Evolutionary conservation across 495 filamentous ascomycete species (phyloP), one percentile per base, ranked within the genome.

Genomic region (Barbatosphaeria neglecta): DNA sequence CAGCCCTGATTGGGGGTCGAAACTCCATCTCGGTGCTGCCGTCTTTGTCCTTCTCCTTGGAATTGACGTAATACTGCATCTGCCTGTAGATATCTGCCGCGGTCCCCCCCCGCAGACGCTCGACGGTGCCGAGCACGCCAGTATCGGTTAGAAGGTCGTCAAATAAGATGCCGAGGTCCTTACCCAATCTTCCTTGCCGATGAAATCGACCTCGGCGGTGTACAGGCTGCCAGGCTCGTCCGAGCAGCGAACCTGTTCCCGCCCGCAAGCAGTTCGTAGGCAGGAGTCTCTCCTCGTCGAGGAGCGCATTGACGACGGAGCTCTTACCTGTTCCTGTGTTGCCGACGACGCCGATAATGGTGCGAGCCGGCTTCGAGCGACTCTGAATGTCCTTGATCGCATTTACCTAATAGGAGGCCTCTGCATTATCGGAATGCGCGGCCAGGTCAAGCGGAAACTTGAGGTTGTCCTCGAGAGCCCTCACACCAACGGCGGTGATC

Each of bases 1-100:
- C 78, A 22, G 81, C 75, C 41, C 76, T 75, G 41, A 85, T 78
- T 16, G 86, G 59, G 2, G 83, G 83, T 81, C 81, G 85, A 37
- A 64, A 76, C 35, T 76, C 74, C 51, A 78, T 77, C 15, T 56
- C 46, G 37, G 48, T 59, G 50, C 4, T 6, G 28, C 6, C 28
- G 15, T 46, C 63, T 7, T 56, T 55, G 9, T 66, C 46, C 44
- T 46, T 59, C 42, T 62, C 59, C 37, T 54, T 58, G 41, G 57
- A 62, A 38, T 66, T 64, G 10, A 66, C 50, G 40, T 61, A 67
- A 7, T 37, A 40, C 37, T 64, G 64, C 22, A 68, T 22, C 33
- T 41, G 24, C 1, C 41, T 17, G 45, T 67, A 66, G 8, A 68
- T 46, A 9, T 50, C 61, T 8, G 42, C 43, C 4, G 59, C 51